Evolutionary conservation across 306 rosid species (phyloP).

Genomic region (Trichosanthes cucumerina): DNA sequence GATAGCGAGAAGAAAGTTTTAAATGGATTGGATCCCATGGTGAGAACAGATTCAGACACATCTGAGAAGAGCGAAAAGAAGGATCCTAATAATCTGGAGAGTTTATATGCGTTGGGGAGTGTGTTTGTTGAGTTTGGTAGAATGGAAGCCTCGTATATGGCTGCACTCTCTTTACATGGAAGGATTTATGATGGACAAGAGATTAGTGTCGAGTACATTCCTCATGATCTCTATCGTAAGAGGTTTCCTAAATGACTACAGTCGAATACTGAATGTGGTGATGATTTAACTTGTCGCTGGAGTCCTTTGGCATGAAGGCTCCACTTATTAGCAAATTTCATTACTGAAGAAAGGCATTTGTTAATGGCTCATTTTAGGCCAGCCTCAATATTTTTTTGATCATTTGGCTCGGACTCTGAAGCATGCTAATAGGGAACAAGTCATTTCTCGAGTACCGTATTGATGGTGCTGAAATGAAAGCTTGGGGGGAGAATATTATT

Average conservation of each 20-base stretch:
- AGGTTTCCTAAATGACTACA: constrained; percentile 42
- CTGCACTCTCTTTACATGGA: constrained; percentile 78
- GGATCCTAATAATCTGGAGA: constrained; percentile 19
- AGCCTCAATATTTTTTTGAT: background rate
- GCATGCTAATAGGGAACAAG: background rate
- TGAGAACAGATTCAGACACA: constrained; percentile 6
- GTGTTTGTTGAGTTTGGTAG: constrained; percentile 79
- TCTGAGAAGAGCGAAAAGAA: constrained; percentile 9
- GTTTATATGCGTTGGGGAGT: constrained; percentile 44
- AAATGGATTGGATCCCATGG: background rate
- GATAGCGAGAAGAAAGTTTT: constrained; percentile 17
- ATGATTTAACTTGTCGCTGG: background rate
- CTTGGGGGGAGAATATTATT: background rate
- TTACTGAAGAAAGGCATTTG: background rate
- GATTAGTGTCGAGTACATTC: constrained; percentile 55
- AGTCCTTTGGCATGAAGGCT: background rate
- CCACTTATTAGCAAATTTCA: background rate
- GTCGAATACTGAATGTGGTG: background rate
- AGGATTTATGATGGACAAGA: constrained; percentile 55
- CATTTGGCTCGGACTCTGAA: background rate
- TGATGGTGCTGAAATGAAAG: background rate
- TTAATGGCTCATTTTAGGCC: constrained; percentile 5
- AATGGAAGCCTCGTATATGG: constrained; percentile 54
- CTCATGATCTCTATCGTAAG: constrained; percentile 34
- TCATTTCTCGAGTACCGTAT: background rate